These are phyloP conservation scores for Kodamaea sagamina DNA, from an alignment of 805 yeast species.

Conservation along the genomic window DNA sequence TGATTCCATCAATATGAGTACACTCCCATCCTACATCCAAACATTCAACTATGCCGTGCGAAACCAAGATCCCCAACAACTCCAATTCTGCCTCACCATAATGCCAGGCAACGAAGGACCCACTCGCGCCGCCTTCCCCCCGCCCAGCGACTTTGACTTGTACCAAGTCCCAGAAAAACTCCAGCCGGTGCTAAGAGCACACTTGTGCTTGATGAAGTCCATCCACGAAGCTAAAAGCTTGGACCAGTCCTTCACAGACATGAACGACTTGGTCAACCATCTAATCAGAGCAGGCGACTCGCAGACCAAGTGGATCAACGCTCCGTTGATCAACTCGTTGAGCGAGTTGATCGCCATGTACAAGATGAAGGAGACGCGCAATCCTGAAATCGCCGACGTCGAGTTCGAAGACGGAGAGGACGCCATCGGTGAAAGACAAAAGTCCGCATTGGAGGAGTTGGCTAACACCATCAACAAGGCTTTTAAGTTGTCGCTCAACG, in stretches of 20 bases:
- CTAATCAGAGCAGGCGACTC: slow-evolving; percentile 55
- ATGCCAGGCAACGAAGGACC: slow-evolving; percentile 39
- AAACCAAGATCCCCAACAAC: slow-evolving; percentile 9
- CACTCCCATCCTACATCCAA: slow-evolving; percentile 1
- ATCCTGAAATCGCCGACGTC: slow-evolving; percentile 21
- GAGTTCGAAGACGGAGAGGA: slow-evolving; percentile 22
- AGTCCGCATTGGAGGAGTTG: slow-evolving; percentile 48
- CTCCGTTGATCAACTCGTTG: slow-evolving; percentile 42
- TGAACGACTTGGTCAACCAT: slow-evolving; percentile 44
- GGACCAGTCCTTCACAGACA: slow-evolving; percentile 32
- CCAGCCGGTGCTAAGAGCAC: slow-evolving; percentile 32
- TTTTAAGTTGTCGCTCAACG: slow-evolving; percentile 77
- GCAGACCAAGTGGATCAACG: slow-evolving; percentile 55
- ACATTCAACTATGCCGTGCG: slow-evolving; percentile 7
- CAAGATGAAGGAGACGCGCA: slow-evolving; percentile 34
- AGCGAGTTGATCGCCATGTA: slow-evolving; percentile 44
- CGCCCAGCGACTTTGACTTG: slow-evolving; percentile 44
- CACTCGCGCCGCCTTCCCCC: slow-evolving; percentile 31
- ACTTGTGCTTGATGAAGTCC: slow-evolving; percentile 38
- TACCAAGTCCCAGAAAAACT: slow-evolving; percentile 40
- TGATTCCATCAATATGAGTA: no score
- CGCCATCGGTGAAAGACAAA: slow-evolving; percentile 19
- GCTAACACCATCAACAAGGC: slow-evolving; percentile 69
- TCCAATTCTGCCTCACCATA: slow-evolving; percentile 32
- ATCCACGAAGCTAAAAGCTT: slow-evolving; percentile 35